phyloP scores from a whole-genome alignment of 2,329 filamentous ascomycete genomes.

The Clonostachys rhizophaga region DNA sequence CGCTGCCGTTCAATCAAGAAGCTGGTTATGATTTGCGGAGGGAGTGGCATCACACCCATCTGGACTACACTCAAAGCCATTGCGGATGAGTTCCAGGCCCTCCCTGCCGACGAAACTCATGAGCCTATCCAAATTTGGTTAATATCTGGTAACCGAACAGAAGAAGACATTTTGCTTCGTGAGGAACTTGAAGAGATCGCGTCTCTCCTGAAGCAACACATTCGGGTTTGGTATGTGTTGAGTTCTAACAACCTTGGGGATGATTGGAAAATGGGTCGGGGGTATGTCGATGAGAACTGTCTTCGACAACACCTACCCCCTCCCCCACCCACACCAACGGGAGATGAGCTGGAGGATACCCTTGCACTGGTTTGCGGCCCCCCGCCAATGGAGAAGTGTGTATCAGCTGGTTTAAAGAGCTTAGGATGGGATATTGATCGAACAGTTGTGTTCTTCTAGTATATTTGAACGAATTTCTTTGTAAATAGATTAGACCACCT shows the following conservation, averaged over 20 bases:
- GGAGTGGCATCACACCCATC: not conserved
- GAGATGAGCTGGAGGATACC: not conserved
- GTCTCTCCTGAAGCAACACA: not conserved
- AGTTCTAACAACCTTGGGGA: not conserved
- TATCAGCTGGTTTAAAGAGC: not conserved
- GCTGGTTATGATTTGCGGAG: not conserved
- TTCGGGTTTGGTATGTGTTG: not conserved
- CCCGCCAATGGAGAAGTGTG: conserved; percentile 1
- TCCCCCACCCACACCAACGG: not conserved
- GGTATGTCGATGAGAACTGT: not conserved
- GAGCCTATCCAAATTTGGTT: not conserved
- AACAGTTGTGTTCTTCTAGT: not conserved
- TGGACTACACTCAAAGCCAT: not conserved
- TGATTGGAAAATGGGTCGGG: not conserved
- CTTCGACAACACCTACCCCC: not conserved
- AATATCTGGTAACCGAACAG: not conserved
- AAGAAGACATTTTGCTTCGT: not conserved
- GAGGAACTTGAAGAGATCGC: not conserved
- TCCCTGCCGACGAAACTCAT: not conserved
- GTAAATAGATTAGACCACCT: no score
- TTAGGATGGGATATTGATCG: conserved; percentile 2
- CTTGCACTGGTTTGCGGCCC: not conserved
- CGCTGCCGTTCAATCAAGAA: not conserved
- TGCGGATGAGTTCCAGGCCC: not conserved
- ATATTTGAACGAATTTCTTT: not conserved